phyloP scores from a whole-genome alignment of 805 yeast species.

The Lipomyces starkeyi region DNA sequence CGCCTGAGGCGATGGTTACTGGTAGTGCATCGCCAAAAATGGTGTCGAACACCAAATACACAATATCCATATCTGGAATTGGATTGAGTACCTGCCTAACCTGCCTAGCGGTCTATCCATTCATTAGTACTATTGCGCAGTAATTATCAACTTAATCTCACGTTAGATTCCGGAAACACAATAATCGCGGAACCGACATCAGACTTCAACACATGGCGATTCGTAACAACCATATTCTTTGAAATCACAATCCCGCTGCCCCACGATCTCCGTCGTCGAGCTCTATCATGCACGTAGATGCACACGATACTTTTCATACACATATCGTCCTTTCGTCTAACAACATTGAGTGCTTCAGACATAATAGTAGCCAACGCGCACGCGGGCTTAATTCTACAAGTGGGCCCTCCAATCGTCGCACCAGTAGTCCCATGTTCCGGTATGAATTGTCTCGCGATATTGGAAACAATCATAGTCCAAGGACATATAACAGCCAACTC shows the following conservation, averaged over 20 bases:
- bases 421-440: too few species aligned
- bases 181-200: not conserved
- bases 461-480: constrained; percentile 18
- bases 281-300: not conserved
- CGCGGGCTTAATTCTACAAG: constrained; percentile 2
- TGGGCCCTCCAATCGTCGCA: not conserved
- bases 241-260: constrained; percentile 26
- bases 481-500: constrained; percentile 23
- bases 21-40: not conserved
- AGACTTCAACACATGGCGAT: constrained; percentile 21
- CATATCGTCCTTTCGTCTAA: not conserved
- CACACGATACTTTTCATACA: constrained; percentile 11
- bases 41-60: not conserved
- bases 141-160: not conserved
- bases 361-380: not conserved
- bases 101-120: constrained; percentile 1
- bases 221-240: constrained; percentile 18
- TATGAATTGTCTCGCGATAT: constrained; percentile 2
- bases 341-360: not conserved
- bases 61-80: constrained; percentile 3
- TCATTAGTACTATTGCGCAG: not conserved
- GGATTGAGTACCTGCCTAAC: not conserved
- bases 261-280: constrained; percentile 12
- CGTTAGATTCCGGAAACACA: not conserved
- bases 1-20: not conserved